Conservation (phyloP, 2,329 filamentous ascomycete species). For the Eutypella sp. region DNA sequence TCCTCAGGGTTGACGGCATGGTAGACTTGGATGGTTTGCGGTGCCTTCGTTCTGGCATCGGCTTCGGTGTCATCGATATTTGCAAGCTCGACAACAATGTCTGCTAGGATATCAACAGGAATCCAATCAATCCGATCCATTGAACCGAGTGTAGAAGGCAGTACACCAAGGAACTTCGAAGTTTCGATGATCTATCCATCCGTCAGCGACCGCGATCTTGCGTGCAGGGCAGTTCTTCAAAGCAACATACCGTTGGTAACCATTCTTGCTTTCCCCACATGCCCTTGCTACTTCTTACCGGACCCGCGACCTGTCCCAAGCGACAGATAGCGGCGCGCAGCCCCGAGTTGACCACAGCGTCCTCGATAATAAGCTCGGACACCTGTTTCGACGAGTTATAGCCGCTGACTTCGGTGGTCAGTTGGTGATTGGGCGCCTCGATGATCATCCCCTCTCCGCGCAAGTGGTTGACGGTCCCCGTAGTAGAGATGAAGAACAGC, state of each 20-base stretch:
- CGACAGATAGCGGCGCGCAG: constrained; percentile 4
- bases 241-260: constrained; percentile 3
- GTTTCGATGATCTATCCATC: constrained; percentile 2
- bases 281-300: constrained; percentile 1
- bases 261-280: constrained; percentile 8
- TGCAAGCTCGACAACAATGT: constrained; percentile 4
- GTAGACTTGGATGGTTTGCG: background rate
- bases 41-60: background rate
- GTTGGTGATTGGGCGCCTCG: constrained; percentile 3
- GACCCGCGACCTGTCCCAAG: constrained; percentile 4
- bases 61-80: background rate
- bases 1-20: background rate
- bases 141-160: constrained; percentile 6
- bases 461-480: constrained; percentile 2
- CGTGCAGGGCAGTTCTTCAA: background rate
- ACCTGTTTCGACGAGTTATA: constrained; percentile 10
- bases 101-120: constrained; percentile 4
- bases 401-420: constrained; percentile 2
- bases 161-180: constrained; percentile 4
- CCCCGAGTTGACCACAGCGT: constrained; percentile 1
- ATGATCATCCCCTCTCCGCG: constrained; percentile 2
- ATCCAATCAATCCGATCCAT: constrained; percentile 6
- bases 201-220: background rate
- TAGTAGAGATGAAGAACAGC: constrained; percentile 9
- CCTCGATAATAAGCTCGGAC: constrained; percentile 3